A percentile compares a stretch with the other conserved stretches of the same genome.
Conservation (phyloP, 2,329 filamentous ascomycete genomes). For the Penicillium sp. region DNA sequence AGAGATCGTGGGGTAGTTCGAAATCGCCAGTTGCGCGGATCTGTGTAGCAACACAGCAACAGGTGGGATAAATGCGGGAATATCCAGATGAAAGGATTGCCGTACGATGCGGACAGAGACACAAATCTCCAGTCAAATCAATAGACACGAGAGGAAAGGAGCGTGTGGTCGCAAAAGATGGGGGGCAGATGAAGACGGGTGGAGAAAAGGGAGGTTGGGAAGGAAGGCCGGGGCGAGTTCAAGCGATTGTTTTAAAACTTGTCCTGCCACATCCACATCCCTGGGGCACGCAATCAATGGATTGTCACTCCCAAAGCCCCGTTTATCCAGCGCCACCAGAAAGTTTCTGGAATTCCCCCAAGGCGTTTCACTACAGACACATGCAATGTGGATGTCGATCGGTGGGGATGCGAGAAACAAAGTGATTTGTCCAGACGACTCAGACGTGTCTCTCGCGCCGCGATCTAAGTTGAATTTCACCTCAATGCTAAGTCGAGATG, state of each 20-base stretch:
- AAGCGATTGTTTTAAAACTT: neutral
- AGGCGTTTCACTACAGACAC: constrained; percentile 19
- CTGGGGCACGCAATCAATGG: constrained; percentile 11
- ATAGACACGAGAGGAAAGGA: constrained; percentile 3
- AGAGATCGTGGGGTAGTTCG: constrained; percentile 6
- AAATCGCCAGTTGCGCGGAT: no score
- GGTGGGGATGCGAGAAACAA: no score
- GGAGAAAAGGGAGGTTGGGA: constrained; percentile 18
- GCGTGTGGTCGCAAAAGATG: constrained; percentile 5
- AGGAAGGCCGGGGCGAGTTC: constrained; percentile 7
- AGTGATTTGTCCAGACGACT: no score
- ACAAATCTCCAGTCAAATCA: neutral
- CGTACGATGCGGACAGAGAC: no score
- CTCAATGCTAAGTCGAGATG: no score
- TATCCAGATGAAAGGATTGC: neutral
- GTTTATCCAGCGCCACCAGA: no score
- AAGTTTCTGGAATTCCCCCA: constrained; percentile 15
- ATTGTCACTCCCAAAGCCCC: no score
- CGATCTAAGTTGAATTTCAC: no score
- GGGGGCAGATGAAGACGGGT: constrained; percentile 7
- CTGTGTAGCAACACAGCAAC: no score
- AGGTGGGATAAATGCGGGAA: neutral
- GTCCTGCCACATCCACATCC: no score
- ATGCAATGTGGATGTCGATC: constrained; percentile 18
- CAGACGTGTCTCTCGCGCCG: no score